Evolutionary conservation across 2,329 filamentous ascomycete genomes (phyloP).

Genomic region (Pseudogymnoascus sp.): DNA sequence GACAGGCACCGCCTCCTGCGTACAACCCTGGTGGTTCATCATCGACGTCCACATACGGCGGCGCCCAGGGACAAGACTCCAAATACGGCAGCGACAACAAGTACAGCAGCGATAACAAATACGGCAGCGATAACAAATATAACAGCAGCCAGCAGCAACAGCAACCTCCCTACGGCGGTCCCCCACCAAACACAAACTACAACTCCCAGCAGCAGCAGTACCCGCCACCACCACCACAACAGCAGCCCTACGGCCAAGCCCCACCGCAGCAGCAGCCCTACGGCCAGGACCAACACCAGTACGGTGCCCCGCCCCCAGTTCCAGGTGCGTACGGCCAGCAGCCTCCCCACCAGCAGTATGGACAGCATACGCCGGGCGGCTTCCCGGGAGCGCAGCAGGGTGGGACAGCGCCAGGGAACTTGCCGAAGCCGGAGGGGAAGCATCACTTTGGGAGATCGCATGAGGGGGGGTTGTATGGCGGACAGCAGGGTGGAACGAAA

Average conservation of each 20-base stretch:
- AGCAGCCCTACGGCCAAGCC: constrained; percentile 5
- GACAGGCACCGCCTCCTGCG: constrained; percentile 52
- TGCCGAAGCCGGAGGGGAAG: neutral
- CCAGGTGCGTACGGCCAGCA: neutral
- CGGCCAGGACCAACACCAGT: constrained; percentile 10
- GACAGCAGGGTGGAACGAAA: neutral
- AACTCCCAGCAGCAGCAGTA: constrained; percentile 14
- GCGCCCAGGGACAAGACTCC: constrained; percentile 7
- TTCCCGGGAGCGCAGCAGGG: neutral
- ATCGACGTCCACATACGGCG: constrained; percentile 12
- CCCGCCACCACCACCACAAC: constrained; percentile 6
- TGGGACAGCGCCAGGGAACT: neutral
- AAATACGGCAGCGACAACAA: neutral
- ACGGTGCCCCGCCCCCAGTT: neutral
- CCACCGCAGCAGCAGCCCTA: neutral
- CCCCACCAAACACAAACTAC: constrained; percentile 4
- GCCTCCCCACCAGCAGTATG: neutral
- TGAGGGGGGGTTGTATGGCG: neutral
- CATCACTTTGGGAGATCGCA: neutral
- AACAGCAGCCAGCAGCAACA: constrained; percentile 9
- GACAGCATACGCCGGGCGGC: neutral
- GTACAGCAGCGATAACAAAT: neutral
- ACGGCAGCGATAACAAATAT: neutral
- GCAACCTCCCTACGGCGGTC: constrained; percentile 19
- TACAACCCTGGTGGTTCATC: constrained; percentile 38